Percentiles rank a stretch among this genome's conserved stretches.
Conservation (phyloP, 2,329 filamentous ascomycete genomes). For the Cyanodermella asteris region DNA sequence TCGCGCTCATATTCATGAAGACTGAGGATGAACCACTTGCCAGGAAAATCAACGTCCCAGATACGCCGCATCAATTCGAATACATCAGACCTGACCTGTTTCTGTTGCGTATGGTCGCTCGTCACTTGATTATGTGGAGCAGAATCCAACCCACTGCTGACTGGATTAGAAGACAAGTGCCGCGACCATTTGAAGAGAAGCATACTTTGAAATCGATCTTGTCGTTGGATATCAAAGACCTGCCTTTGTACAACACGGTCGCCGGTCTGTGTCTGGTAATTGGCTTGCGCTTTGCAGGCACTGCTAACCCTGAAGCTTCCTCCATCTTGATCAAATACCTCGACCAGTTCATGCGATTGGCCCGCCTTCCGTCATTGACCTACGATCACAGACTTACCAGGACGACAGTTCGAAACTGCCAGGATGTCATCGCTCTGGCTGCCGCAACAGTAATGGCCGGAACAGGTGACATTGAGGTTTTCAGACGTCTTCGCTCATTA, state of each 20-base stretch:
- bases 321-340: constrained; percentile 69
- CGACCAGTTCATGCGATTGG: constrained; percentile 65
- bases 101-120: constrained; percentile 68
- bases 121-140: constrained; percentile 84
- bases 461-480: constrained; percentile 67
- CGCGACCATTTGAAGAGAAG: constrained; percentile 41
- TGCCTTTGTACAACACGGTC: constrained; percentile 83
- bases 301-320: constrained; percentile 45
- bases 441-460: constrained; percentile 85
- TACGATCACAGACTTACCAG: constrained; percentile 75
- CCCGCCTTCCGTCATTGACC: constrained; percentile 35
- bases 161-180: constrained; percentile 61
- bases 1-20: constrained; percentile 92
- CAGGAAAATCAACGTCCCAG: constrained; percentile 78
- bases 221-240: constrained; percentile 53
- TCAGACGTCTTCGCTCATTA: constrained; percentile 65
- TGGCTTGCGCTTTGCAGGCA: constrained; percentile 53
- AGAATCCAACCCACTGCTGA: constrained; percentile 47
- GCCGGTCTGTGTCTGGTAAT: constrained; percentile 71
- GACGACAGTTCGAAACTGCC: constrained; percentile 71
- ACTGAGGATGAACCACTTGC: constrained; percentile 73
- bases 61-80: constrained; percentile 78
- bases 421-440: constrained; percentile 66
- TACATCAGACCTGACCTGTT: constrained; percentile 88
- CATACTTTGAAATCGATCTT: constrained; percentile 37